Base-by-base conservation (phyloP, 306 rosid genomes). In the Carpinus fangiana region DNA sequence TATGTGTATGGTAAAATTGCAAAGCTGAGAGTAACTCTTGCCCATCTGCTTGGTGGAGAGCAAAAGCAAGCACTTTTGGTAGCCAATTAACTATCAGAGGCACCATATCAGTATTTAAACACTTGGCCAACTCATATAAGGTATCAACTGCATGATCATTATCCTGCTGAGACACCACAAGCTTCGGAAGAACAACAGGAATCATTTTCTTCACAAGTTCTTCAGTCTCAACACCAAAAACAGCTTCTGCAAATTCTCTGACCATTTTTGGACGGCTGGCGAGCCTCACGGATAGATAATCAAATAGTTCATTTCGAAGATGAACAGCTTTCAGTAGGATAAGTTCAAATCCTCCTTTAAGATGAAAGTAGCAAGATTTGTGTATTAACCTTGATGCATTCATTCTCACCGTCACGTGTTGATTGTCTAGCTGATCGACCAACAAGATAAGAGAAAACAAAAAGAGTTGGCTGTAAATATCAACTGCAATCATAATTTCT, bases 51-150 rank as follows among this genome's bases (percentile, higher is more conserved):
- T 75, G 91, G 75, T 86, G 91, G 80, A 95, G 93, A 82, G 88
- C 95, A 87, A 86, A 95, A 72, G 98, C 97, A 82, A 95, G 92
- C 79, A 95, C 98, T 91, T 92, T 91, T n/a, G 98, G 98, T 60
- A 92, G 83, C 97, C 95, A 95, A 75, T 86, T 82, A 76, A 90
- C 86, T 74, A 85, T 76, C 71, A 92, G 77, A 73, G 91, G 74
- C 71, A 74, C 89, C 91, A 89, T 54, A 85, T 90, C 97, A 70
- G 89, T 89, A 73, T 90, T 85, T 82, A 89, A 81, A 82, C 82
- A 88, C 86, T 87, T 90, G 72, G 93, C 97, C 83, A 95, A 85
- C 87, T 90, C 97, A 76, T 76, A 11, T 65, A 95, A 85, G 76
- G 91, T 88, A 70, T 80, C 84, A 83, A 88, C 88, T 76, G 96